Base-by-base conservation (phyloP, 805 yeast species). In the Spathaspora passalidarum region DNA sequence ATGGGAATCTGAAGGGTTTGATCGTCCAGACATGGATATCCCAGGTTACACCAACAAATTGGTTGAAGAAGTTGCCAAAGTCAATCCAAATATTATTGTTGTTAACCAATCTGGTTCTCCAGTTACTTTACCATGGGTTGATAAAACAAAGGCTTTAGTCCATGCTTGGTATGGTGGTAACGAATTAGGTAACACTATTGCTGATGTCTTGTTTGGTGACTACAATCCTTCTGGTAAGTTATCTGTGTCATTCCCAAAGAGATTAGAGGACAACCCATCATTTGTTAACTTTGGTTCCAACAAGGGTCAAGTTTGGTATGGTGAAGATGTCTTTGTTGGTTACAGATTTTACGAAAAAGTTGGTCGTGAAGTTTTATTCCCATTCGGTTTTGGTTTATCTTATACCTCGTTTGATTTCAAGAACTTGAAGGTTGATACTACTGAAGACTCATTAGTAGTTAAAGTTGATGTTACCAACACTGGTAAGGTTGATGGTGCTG, bases 301-400 rank as follows among this genome's bases (percentile, higher is more conserved):
- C 55, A 70, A 71, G 55, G 85, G 86, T 38, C 63, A 74, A 43
- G 79, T 75, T 25, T 55, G 76, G 45, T 83, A 82, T 53, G 86
- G 87, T 48, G 88, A 83, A 59, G 86, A 81, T 56, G 76, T 82
- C 39, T 82, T 70, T 58, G 78, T 82, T 43, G 88, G 87, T 17
- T 81, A 82, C 66, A 67, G 80, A 48, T 79, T 64, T 65, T 83
- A 79, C 60, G 86, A 82, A 55, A 76, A 76, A 60, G 57, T 66
- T 32, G 69, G 74, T 50, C 63, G 60, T 36, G 68, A 69, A 21
- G 80, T 78, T 4, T 65, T 75, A 41, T 82, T 74, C 68, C 82
- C 86, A 37, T 83, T 82, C 60, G 87, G 87, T 4, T 71, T 61
- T 53, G 87, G 87, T 40, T 69, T 81, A 49, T 81, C 87, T 1